Base-by-base conservation (phyloP, 2,329 filamentous ascomycete species). In the Aureobasidium sp. region DNA sequence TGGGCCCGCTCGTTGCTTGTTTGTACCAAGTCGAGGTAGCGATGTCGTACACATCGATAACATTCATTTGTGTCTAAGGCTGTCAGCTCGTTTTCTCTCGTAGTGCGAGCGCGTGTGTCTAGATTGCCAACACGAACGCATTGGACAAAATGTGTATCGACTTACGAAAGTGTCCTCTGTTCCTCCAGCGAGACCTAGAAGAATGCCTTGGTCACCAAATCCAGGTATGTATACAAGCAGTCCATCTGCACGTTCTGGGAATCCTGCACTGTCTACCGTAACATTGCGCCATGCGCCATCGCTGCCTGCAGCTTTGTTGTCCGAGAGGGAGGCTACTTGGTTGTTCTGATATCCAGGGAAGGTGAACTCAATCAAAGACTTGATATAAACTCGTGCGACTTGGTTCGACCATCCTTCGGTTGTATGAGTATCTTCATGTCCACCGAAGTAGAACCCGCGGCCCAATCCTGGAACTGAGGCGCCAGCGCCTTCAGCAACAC, bases 41-140 rank as follows among this genome's bases (percentile, higher is more conserved):
- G 62, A 93, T 83, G 68, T 94, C 90, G 71, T 90, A 94, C n/a
- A 93, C 83, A 66, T 92, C 87, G 42, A 92, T 86, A 16, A 83
- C 80, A 53, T 86, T 91, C 76, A 93, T 91, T 16, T 81, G 78
- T 0, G 81, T 83, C 79, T 81, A 53, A n/a, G 21, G 16, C 57
- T 21, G 41, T 41, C 39, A 52, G 57, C 21, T 45, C 3, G 30
- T 0, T n/a, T 48, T 48, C 27, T 30, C 2, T 9, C 6, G 7
- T 25, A 11, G 21, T 10, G 21, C n/a, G 6, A 44, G 4, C 8
- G n/a, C 11, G 41, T 11, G 9, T 5, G 21, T 21, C n/a, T 25
- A 2, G 7, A 11, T 25, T 11, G 41, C n/a, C n/a, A 21, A 21
- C n/a, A 44, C 41, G n/a, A 44, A 25, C n/a, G n/a, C 21, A 21